Percentiles rank a stretch among this genome's conserved stretches.
Evolutionary conservation across 352 stramenopile species (phyloP).

Genomic region (Phytophthora meadii): DNA sequence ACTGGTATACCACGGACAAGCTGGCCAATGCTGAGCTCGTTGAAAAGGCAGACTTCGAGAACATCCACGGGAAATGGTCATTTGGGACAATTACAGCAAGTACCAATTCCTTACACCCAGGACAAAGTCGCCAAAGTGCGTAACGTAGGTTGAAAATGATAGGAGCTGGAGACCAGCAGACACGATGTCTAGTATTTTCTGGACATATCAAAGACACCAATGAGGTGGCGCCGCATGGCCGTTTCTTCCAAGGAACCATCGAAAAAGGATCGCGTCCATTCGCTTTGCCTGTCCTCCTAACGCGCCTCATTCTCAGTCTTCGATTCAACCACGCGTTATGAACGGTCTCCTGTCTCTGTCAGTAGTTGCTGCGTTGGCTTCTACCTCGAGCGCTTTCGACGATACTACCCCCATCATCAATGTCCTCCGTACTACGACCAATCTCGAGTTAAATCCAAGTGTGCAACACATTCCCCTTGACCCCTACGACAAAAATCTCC

Average conservation of each 20-base stretch:
- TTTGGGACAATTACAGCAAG: background rate
- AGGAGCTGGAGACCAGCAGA: too few relatives aligned
- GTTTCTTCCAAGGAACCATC: background rate
- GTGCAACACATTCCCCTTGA: constrained; percentile 72
- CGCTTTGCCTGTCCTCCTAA: constrained; percentile 3
- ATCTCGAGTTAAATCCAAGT: constrained; percentile 57
- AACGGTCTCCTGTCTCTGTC: constrained; percentile 9
- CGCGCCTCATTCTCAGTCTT: constrained; percentile 15
- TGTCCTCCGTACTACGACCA: constrained; percentile 46
- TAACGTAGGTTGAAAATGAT: too few relatives aligned
- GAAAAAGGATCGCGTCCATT: background rate
- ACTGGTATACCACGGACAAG: background rate
- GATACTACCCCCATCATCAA: constrained; percentile 39
- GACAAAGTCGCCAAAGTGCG: too few relatives aligned
- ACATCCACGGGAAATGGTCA: background rate
- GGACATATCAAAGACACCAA: too few relatives aligned
- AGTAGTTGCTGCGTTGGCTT: constrained; percentile 6
- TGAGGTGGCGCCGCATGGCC: background rate
- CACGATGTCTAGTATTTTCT: too few relatives aligned
- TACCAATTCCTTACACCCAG: too few relatives aligned
- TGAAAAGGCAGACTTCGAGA: background rate
- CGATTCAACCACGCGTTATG: constrained; percentile 8
- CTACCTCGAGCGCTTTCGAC: background rate
- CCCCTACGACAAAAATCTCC: constrained; percentile 35
- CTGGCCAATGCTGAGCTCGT: background rate